Evolutionary conservation across 2,329 filamentous ascomycete genomes (phyloP), one percentile per base, ranked within the genome.

Genomic region (Sporothrix pseudoabietina): DNA sequence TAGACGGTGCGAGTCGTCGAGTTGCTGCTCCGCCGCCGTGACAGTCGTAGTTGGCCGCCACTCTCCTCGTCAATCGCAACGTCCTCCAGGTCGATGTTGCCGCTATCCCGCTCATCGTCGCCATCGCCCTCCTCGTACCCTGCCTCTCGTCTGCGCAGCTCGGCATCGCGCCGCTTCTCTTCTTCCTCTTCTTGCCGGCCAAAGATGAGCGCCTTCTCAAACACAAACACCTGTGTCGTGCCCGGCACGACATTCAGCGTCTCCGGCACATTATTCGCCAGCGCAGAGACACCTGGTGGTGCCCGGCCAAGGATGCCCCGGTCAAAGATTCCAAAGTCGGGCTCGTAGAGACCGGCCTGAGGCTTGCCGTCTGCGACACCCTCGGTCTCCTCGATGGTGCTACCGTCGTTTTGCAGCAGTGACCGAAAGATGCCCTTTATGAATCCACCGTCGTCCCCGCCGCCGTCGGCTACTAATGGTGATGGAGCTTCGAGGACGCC

Each of bases 241-340:
- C 92, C 93, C 7, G 89, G 84, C 3, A 84, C 79, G 35, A 96
- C 83, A 73, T 92, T 91, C 76, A 86, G 83, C 55, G 83, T 82
- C 76, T 82, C 78, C 19, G 89, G 87, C 44, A 85, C 83, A 80
- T 97, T 94, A 78, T 95, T 94, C 12, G 80, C 82, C 73, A 87
- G 82, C 2, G 85, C 78, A 8, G 82, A 84, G 16, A 87, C 84
- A 0, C 84, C 84, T 4, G 82, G 82, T 35, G 88, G 85, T 65
- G 87, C 87, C 76, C 90, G 87, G 65, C 90, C 89, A 74, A 92
- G 83, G 59, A 93, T 87, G 73, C 87, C 87, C 76, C 88, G 84
- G 76, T 89, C 88, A 77, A 92, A 88, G 8, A 86, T 82, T 10
- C 82, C 77, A 79, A 93, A 92, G 2, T 88, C 85, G 3, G 90